Percentiles rank a stretch among this genome's conserved stretches.
Evolutionary conservation across 768 basidiomycete genomes (phyloP).

Genomic region (Russula brevipes): DNA sequence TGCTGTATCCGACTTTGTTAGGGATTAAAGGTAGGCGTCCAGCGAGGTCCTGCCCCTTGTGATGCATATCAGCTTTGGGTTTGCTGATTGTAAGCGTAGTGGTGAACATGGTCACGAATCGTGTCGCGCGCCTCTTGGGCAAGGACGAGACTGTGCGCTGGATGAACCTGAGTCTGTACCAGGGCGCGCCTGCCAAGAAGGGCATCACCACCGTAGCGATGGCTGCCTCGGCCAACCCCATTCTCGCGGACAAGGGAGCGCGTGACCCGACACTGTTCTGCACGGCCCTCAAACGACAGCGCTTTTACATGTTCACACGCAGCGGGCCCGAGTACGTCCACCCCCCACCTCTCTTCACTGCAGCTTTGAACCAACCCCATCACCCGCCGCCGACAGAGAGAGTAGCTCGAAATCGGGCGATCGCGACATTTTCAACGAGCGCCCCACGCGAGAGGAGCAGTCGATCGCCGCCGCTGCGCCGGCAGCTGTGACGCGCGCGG

Average conservation of each 20-base stretch:
- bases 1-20: slow-evolving; percentile 88
- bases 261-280: slow-evolving; percentile 91
- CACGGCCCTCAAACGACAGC: slow-evolving; percentile 85
- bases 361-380: not conserved
- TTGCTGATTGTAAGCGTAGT: slow-evolving; percentile 44
- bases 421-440: slow-evolving; percentile 97
- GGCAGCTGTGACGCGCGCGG: slow-evolving; percentile 49
- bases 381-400: slow-evolving; percentile 46
- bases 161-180: slow-evolving; percentile 84
- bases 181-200: slow-evolving; percentile 90
- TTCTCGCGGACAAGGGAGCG: slow-evolving; percentile 76
- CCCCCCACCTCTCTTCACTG: not conserved
- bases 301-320: slow-evolving; percentile 94
- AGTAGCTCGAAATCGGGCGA: slow-evolving; percentile 65
- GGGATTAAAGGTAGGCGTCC: slow-evolving; percentile 82
- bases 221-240: slow-evolving; percentile 93
- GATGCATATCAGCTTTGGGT: not conserved
- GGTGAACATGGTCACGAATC: slow-evolving; percentile 91
- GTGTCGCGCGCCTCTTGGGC: slow-evolving; percentile 80
- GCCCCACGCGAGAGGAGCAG: slow-evolving; percentile 94
- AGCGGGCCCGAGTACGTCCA: slow-evolving; percentile 71
- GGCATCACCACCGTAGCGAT: slow-evolving; percentile 83
- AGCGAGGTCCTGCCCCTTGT: not conserved
- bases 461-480: slow-evolving; percentile 66
- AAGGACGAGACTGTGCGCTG: slow-evolving; percentile 93